Evolutionary conservation across 495 filamentous ascomycete genomes (phyloP).

Genomic region (Aspergillus steynii): DNA sequence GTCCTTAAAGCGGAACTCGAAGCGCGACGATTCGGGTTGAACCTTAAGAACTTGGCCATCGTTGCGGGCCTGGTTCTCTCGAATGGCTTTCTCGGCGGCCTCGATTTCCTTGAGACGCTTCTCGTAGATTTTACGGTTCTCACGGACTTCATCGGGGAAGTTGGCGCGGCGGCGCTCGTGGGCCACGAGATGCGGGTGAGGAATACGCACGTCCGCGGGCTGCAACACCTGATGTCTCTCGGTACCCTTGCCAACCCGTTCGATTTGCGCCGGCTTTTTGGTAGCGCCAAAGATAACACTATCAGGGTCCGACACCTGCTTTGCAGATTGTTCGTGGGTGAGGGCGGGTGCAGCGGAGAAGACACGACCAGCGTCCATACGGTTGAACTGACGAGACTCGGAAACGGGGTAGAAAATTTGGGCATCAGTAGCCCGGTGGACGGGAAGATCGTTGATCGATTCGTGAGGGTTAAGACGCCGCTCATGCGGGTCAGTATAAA

Average conservation of each 20-base stretch:
- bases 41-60: constrained; percentile 43
- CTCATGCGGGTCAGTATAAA: constrained; percentile 26
- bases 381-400: constrained; percentile 87
- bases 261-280: constrained; percentile 32
- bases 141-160: constrained; percentile 29
- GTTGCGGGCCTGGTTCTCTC: constrained; percentile 37
- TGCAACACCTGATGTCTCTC: constrained; percentile 58
- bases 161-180: constrained; percentile 47
- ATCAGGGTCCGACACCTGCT: constrained; percentile 30
- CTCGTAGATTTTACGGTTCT: constrained; percentile 39
- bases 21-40: constrained; percentile 57
- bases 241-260: constrained; percentile 45
- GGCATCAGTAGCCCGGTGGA: constrained; percentile 73
- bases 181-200: constrained; percentile 79
- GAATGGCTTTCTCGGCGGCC: constrained; percentile 37
- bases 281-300: constrained; percentile 29
- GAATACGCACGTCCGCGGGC: constrained; percentile 82
- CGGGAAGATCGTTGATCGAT: constrained; percentile 86
- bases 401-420: constrained; percentile 90
- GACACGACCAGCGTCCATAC: constrained; percentile 82
- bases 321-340: constrained; percentile 23
- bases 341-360: constrained; percentile 59
- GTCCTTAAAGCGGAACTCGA: constrained; percentile 80
- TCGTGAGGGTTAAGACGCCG: constrained; percentile 57
- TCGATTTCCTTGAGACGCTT: constrained; percentile 47